Percentiles rank a stretch among this genome's conserved stretches.
Evolutionary conservation across 2,329 filamentous ascomycete genomes (phyloP).

Genomic region (Penicillium vulpinum): DNA sequence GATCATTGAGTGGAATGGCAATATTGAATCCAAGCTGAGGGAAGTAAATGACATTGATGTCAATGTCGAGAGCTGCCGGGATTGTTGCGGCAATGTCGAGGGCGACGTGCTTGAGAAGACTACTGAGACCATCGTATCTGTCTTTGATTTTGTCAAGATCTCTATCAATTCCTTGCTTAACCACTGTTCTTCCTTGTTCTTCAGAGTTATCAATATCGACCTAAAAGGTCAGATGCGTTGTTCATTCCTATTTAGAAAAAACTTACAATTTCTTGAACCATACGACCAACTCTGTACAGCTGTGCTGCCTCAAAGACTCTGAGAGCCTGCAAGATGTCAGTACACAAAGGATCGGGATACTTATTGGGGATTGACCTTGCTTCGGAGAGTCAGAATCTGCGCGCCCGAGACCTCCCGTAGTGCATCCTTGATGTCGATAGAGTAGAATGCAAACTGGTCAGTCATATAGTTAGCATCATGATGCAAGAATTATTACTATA

Average conservation of each 20-base stretch:
- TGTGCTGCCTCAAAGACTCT: slow-evolving; percentile 59
- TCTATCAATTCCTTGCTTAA: slow-evolving; percentile 69
- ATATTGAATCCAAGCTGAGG: slow-evolving; percentile 90
- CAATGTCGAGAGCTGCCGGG: slow-evolving; percentile 56
- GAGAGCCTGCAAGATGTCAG: slow-evolving; percentile 50
- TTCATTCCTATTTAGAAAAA: not conserved
- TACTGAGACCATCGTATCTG: slow-evolving; percentile 74
- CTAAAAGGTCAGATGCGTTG: slow-evolving; percentile 30
- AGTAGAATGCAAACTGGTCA: slow-evolving; percentile 66
- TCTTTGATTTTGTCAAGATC: slow-evolving; percentile 77
- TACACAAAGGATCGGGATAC: fast-evolving
- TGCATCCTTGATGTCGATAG: slow-evolving; percentile 67
- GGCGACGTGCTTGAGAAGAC: slow-evolving; percentile 68
- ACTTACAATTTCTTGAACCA: slow-evolving; percentile 65
- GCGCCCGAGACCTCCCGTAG: slow-evolving; percentile 59
- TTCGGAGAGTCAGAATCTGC: slow-evolving; percentile 54
- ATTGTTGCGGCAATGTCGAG: slow-evolving; percentile 63
- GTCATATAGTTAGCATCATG: slow-evolving; percentile 16
- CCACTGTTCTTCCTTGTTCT: slow-evolving; percentile 68
- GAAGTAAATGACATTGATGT: slow-evolving; percentile 80
- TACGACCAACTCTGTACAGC: slow-evolving; percentile 66
- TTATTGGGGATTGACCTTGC: slow-evolving; percentile 46
- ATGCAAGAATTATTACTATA: not conserved
- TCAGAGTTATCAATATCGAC: slow-evolving; percentile 80
- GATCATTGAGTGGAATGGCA: slow-evolving; percentile 65